Percentiles rank a stretch among this genome's conserved stretches.
Conservation (phyloP, 805 yeast genomes). For the Teunomyces funiuensis region DNA sequence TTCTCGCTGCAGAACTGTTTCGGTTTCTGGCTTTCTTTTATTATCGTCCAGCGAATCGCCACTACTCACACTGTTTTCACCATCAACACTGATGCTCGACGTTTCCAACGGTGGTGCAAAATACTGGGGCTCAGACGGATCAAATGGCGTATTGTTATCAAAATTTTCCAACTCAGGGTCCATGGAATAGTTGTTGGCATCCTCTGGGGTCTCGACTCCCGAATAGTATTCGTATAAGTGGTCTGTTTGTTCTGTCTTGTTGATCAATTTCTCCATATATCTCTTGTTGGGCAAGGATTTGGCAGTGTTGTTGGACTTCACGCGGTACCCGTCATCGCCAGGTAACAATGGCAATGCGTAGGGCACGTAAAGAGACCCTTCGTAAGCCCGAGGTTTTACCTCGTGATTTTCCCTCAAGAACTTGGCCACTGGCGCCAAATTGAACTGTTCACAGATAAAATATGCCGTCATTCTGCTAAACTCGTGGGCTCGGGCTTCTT, state of each 20-base stretch:
- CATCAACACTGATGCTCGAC: conserved; percentile 16
- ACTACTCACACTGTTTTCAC: conserved; percentile 8
- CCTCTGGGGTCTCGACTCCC: conserved; percentile 67
- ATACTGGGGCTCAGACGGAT: conserved; percentile 91
- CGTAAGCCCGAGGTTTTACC: conserved; percentile 83
- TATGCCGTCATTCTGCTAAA: conserved; percentile 90
- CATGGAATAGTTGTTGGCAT: conserved; percentile 48
- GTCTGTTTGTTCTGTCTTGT: conserved; percentile 80
- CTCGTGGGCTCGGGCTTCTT: conserved; percentile 59
- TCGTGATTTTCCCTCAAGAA: conserved; percentile 72
- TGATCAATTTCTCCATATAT: conserved; percentile 74
- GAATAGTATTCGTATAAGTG: conserved; percentile 90
- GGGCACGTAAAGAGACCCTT: conserved; percentile 90
- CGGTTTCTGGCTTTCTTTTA: conserved; percentile 5
- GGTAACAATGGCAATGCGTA: conserved; percentile 84
- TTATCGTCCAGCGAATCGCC: conserved; percentile 4
- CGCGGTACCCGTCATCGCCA: conserved; percentile 75
- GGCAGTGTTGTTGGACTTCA: conserved; percentile 63
- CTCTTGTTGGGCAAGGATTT: conserved; percentile 42
- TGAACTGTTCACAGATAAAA: conserved; percentile 79
- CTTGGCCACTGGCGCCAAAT: conserved; percentile 58
- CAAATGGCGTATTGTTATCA: conserved; percentile 59
- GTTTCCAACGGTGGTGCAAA: conserved; percentile 53
- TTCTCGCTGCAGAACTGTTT: conserved; percentile 4
- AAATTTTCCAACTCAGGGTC: conserved; percentile 43